Conservation (phyloP, 768 basidiomycete species). For the Leucosporidium creatinivorum region DNA sequence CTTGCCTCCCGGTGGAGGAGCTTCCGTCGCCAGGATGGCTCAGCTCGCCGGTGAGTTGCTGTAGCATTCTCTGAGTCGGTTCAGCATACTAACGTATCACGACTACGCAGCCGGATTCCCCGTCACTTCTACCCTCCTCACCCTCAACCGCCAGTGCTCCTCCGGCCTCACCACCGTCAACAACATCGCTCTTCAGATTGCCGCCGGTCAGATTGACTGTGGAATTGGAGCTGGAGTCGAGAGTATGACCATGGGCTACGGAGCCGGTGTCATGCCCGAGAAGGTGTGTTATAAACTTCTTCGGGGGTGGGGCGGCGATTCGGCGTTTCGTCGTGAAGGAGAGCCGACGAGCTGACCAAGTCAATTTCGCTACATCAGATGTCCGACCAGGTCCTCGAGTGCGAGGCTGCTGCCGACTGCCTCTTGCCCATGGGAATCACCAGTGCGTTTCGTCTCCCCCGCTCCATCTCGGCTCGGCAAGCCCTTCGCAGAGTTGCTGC, state of each 20-base stretch:
- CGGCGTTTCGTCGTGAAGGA: too few species aligned
- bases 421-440: slow-evolving; percentile 60
- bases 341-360: too few species aligned
- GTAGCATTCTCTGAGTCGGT: background rate
- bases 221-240: slow-evolving; percentile 64
- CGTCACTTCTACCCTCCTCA: slow-evolving; percentile 72
- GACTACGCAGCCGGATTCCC: slow-evolving; percentile 70
- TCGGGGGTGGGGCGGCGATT: background rate
- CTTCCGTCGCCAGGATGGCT: slow-evolving; percentile 71
- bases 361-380: slow-evolving; percentile 10
- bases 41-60: slow-evolving; percentile 50
- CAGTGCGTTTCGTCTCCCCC: slow-evolving; percentile 55
- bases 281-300: slow-evolving; percentile 32
- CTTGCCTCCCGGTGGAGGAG: slow-evolving; percentile 77
- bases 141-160: slow-evolving; percentile 87
- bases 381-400: slow-evolving; percentile 56
- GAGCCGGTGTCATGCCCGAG: slow-evolving; percentile 45
- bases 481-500: background rate
- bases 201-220: slow-evolving; percentile 70
- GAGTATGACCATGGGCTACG: slow-evolving; percentile 45
- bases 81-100: background rate
- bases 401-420: slow-evolving; percentile 49
- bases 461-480: background rate
- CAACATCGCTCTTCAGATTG: slow-evolving; percentile 76
- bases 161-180: slow-evolving; percentile 92